Base-by-base conservation (phyloP, 768 basidiomycete species). In the Butyriboletus loyo region DNA sequence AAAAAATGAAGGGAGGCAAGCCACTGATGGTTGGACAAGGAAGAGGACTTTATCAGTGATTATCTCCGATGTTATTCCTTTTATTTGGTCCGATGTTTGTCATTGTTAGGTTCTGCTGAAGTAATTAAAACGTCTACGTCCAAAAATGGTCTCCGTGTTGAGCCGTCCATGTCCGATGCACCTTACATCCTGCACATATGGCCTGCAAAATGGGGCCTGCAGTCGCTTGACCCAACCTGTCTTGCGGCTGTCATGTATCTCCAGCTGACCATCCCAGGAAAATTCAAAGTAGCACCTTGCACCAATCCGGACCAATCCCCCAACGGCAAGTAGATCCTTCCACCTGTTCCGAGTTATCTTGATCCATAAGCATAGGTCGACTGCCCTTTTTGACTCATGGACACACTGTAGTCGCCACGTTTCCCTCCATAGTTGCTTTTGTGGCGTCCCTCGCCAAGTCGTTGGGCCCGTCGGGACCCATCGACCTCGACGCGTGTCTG, bases 301-400 rank as follows among this genome's bases (percentile, higher is more conserved):
- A 75, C 78, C 4, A 82, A 87, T 66, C 84, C 87, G 9, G 87
- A 90, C 71, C 54, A 77, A 21, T 89, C 89, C 43, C 87, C 89
- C 14, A 83, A 75, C 60, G 89, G 89, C 85, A 66, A 71, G 81
- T 75, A 55, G 8, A 21, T 4, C 36, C 19, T 24, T 24, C 45
- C 25, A 39, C 17, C 9, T 36, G 9, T 17, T 35, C 44, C 39
- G 22, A 30, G 37, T 14, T 36, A 8, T 30, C 0, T 40, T 66
- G 48, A 64, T 42, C 13, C n/a, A 11, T 8, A 28, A 32, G 15
- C 24, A 38, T 39, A 91, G 89, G 89, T 15, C 83, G 83, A 61
- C 74, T 92, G 2, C 90, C 90, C 2, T 89, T 80, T 60, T 67
- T 92, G 32, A 77, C 77, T 0, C 82, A 89, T 70, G 82, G 75